Evolutionary conservation across 176 grass and related monocot genomes (phyloP).

Genomic region (Carex littledalei): DNA sequence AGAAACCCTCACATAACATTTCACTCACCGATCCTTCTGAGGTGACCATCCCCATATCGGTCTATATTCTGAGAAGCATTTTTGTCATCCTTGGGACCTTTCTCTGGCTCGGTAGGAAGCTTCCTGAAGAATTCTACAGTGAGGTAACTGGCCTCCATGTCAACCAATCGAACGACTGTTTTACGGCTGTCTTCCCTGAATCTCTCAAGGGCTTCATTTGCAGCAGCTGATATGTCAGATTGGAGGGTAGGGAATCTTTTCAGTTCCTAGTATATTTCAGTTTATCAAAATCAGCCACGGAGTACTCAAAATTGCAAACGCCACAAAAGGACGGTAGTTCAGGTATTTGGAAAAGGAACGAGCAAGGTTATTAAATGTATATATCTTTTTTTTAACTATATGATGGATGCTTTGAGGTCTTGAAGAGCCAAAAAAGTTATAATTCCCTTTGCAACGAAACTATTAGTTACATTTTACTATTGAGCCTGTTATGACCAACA

Average conservation of each 20-base stretch:
- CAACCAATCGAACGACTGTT: constrained; percentile 90
- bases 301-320: background rate
- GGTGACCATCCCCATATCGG: constrained; percentile 78
- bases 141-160: constrained; percentile 96
- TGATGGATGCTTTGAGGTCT: background rate
- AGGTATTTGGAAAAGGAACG: background rate
- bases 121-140: constrained; percentile 99
- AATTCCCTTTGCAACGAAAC: background rate
- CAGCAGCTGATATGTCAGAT: constrained; percentile 89
- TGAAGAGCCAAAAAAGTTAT: background rate
- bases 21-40: constrained; percentile 82
- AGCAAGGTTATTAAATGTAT: background rate
- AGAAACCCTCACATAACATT: background rate
- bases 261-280: constrained; percentile 56
- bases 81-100: constrained; percentile 39
- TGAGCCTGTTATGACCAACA: background rate
- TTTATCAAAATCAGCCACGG: background rate
- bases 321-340: background rate
- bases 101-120: constrained; percentile 93
- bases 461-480: background rate
- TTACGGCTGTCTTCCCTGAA: constrained; percentile 90
- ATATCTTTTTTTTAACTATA: background rate
- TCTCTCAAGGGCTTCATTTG: constrained; percentile 93
- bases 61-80: constrained; percentile 60
- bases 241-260: constrained; percentile 99